These are phyloP conservation scores for Moelleriella libera DNA, from an alignment of 2,329 filamentous ascomycete genomes.

Conservation along the genomic window DNA sequence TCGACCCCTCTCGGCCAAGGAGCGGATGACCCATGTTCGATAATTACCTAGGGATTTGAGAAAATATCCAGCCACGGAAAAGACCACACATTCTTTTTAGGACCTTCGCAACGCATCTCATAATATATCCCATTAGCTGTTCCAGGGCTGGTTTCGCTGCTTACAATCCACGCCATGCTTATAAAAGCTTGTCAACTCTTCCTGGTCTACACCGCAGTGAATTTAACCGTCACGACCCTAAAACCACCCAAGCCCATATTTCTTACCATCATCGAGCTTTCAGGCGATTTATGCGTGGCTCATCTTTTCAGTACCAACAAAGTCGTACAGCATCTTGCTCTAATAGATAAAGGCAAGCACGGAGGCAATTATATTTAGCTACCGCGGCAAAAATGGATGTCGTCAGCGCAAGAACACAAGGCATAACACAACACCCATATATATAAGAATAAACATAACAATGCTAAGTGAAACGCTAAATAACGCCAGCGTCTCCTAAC, in stretches of 20 bases:
- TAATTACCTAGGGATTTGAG: no score
- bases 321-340: slow-evolving; percentile 65
- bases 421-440: slow-evolving; percentile 44
- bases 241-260: slow-evolving; percentile 69
- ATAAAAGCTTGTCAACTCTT: slow-evolving; percentile 53
- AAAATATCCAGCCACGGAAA: no score
- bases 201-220: slow-evolving; percentile 67
- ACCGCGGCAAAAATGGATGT: slow-evolving; percentile 59
- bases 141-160: slow-evolving; percentile 38
- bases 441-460: slow-evolving; percentile 48
- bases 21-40: no score
- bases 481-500: slow-evolving; percentile 45
- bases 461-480: slow-evolving; percentile 54
- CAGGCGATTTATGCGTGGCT: slow-evolving; percentile 46
- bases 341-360: slow-evolving; percentile 69
- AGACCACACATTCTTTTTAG: no score
- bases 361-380: slow-evolving; percentile 65
- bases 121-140: slow-evolving; percentile 23
- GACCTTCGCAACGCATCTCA: slow-evolving; percentile 3
- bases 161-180: slow-evolving; percentile 44
- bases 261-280: slow-evolving; percentile 43
- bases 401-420: slow-evolving; percentile 48
- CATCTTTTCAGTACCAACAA: slow-evolving; percentile 54
- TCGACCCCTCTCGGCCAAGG: no score
- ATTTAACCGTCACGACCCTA: slow-evolving; percentile 55